Conservation (phyloP, 2,329 filamentous ascomycete species). For the Ilyonectria robusta region DNA sequence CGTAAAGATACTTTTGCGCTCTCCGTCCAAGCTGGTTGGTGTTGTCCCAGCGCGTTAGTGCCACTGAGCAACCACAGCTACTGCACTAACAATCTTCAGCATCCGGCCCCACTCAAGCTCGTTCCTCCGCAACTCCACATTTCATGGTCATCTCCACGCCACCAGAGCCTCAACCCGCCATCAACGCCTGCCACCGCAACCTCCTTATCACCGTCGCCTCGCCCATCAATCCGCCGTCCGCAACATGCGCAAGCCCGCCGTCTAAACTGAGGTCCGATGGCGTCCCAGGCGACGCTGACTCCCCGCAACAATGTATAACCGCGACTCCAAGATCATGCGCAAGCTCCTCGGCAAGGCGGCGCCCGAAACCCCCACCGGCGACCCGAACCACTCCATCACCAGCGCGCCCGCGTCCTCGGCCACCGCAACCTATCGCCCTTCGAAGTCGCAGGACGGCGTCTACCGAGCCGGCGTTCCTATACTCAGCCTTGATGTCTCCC, state of each 20-base stretch:
- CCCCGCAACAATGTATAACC: conserved; percentile 63
- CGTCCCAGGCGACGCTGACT: conserved; percentile 48
- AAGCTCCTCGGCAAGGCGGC: conserved; percentile 71
- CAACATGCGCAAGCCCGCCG: conserved; percentile 37
- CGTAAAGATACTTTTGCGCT: too few species aligned
- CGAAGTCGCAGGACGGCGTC: conserved; percentile 68
- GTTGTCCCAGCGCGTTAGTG: neutral
- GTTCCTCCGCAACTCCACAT: conserved; percentile 22
- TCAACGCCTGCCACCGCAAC: conserved; percentile 8
- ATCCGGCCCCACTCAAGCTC: conserved; percentile 40
- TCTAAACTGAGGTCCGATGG: conserved; percentile 49
- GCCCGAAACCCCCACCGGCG: conserved; percentile 62
- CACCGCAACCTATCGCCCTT: conserved; percentile 62
- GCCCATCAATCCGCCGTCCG: conserved; percentile 11
- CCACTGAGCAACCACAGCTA: neutral
- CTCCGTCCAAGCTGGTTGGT: neutral
- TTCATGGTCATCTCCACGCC: conserved; percentile 9
- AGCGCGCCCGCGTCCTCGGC: conserved; percentile 58
- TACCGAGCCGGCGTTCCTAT: conserved; percentile 68
- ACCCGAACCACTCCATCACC: conserved; percentile 57
- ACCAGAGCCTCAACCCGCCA: conserved; percentile 1
- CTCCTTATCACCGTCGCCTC: neutral
- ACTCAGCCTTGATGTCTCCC: conserved; percentile 70
- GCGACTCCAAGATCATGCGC: conserved; percentile 71
- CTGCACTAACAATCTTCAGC: conserved; percentile 1